phyloP scores from a whole-genome alignment of 306 rosid genomes.

The Medicago lupulina region DNA sequence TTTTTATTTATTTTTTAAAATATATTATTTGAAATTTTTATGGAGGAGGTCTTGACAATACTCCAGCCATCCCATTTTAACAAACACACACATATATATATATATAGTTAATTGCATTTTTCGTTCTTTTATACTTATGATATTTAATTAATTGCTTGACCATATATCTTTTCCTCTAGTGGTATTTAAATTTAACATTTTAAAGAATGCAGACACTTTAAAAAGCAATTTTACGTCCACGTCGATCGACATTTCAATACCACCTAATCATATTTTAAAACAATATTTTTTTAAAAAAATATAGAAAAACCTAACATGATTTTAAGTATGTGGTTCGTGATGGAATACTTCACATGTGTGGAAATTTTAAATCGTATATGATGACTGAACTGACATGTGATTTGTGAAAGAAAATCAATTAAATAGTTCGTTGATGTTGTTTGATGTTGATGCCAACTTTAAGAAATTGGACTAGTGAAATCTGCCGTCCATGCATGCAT shows the following conservation, averaged over 20 bases:
- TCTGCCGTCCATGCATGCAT: slow-evolving; percentile 22
- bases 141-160: background rate
- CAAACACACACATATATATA: too few relatives aligned
- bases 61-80: too few relatives aligned
- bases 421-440: background rate
- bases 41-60: too few relatives aligned
- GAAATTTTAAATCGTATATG: background rate
- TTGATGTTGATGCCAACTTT: slow-evolving; percentile 27
- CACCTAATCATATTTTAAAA: slow-evolving; percentile 5
- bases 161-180: background rate
- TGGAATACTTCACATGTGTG: slow-evolving; percentile 11
- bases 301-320: background rate
- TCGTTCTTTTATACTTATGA: too few relatives aligned
- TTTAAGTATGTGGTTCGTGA: slow-evolving; percentile 6
- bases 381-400: slow-evolving; percentile 6
- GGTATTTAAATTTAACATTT: background rate
- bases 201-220: background rate
- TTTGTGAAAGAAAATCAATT: slow-evolving; percentile 12
- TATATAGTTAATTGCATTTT: too few relatives aligned
- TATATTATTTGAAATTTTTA: too few relatives aligned
- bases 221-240: background rate
- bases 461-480: slow-evolving; percentile 2
- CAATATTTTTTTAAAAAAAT: background rate
- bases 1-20: too few relatives aligned
- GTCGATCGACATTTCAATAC: slow-evolving; percentile 2